These are phyloP conservation scores for Sordaria brevicollis DNA, from an alignment of 495 filamentous ascomycete genomes.

Conservation along the genomic window DNA sequence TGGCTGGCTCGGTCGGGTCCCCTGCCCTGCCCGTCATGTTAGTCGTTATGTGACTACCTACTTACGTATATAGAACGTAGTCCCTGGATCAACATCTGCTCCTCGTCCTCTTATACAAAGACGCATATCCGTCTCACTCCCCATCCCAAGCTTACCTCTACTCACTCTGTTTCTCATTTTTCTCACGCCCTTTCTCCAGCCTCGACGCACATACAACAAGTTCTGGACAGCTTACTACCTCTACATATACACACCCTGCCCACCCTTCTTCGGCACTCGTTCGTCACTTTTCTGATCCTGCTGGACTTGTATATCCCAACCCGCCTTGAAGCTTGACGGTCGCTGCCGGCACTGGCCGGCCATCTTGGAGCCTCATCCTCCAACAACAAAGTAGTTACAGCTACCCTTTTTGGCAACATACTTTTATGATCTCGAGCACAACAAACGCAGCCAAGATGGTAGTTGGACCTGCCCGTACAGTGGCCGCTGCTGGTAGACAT, in stretches of 20 bases:
- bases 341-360: not conserved
- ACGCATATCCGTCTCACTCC: not conserved
- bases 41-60: not conserved
- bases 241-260: slow-evolving; percentile 2
- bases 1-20: not conserved
- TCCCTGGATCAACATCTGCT: not conserved
- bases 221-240: not conserved
- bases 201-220: not conserved
- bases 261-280: slow-evolving; percentile 2
- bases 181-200: not conserved
- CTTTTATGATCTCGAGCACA: not conserved
- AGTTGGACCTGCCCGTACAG: slow-evolving; percentile 1
- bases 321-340: not conserved
- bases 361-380: not conserved
- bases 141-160: slow-evolving; percentile 1
- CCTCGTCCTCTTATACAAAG: not conserved
- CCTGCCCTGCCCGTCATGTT: not conserved
- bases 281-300: not conserved
- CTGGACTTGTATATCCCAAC: not conserved
- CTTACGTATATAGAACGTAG: not conserved
- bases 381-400: not conserved
- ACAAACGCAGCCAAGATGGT: slow-evolving; percentile 9
- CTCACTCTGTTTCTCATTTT: slow-evolving; percentile 1
- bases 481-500: not conserved
- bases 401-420: not conserved